Conservation (phyloP, 2,329 filamentous ascomycete genomes). For the Scedosporium aurantiacum region DNA sequence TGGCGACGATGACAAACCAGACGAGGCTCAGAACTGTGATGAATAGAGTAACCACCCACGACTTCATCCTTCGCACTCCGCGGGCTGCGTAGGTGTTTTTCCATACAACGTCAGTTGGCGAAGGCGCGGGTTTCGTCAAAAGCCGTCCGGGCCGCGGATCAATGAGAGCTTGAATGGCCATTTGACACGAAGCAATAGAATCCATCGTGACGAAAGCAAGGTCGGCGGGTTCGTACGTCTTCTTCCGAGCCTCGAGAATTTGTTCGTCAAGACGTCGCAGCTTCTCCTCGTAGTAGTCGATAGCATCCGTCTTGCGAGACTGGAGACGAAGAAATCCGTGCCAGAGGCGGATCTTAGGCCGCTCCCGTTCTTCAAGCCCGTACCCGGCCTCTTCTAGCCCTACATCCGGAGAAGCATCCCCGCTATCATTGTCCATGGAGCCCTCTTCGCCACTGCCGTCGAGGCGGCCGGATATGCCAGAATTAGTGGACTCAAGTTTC, state of each 20-base stretch:
- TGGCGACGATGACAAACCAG: constrained; percentile 75
- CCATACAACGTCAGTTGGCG: constrained; percentile 92
- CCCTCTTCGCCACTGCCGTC: constrained; percentile 7
- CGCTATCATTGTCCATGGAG: background rate
- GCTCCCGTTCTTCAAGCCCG: constrained; percentile 28
- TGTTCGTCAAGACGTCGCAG: constrained; percentile 67
- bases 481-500: constrained; percentile 21
- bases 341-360: constrained; percentile 64
- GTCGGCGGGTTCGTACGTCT: constrained; percentile 66
- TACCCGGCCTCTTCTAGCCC: constrained; percentile 11
- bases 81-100: constrained; percentile 78
- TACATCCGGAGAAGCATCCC: background rate
- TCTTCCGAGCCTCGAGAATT: constrained; percentile 58
- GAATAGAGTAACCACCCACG: constrained; percentile 74
- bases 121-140: constrained; percentile 73
- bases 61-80: constrained; percentile 59
- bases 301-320: constrained; percentile 70
- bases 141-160: constrained; percentile 82
- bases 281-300: constrained; percentile 88
- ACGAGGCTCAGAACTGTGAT: constrained; percentile 77
- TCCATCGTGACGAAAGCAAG: constrained; percentile 97
- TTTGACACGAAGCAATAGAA: constrained; percentile 82
- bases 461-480: constrained; percentile 1
- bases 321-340: constrained; percentile 66
- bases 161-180: constrained; percentile 90